These are phyloP conservation scores for Jatropha podagrica DNA, from an alignment of 441 rosid species.

Conservation along the genomic window DNA sequence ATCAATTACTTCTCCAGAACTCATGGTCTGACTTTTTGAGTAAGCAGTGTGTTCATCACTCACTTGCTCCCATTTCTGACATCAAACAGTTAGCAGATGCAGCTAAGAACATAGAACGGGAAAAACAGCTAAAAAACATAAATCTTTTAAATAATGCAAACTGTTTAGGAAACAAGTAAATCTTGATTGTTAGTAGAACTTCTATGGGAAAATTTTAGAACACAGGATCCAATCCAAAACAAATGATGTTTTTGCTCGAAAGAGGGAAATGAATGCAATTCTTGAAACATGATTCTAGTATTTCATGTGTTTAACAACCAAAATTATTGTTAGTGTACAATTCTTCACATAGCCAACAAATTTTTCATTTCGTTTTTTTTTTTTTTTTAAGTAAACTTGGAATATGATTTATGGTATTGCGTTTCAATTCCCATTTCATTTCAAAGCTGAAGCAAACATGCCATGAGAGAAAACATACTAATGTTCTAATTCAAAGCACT, in stretches of 20 bases:
- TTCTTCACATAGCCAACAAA: too few species aligned
- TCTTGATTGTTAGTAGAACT: neutral
- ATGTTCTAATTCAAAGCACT: neutral
- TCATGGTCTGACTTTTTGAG: conserved; percentile 24
- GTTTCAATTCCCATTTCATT: too few species aligned
- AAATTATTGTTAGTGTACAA: too few species aligned
- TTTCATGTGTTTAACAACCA: too few species aligned
- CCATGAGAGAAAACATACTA: neutral
- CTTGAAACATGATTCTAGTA: too few species aligned
- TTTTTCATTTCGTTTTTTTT: too few species aligned
- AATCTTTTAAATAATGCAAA: neutral
- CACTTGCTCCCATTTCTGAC: conserved; percentile 25
- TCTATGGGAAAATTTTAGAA: neutral
- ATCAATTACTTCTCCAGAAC: conserved; percentile 46
- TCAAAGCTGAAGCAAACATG: too few species aligned
- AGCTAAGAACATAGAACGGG: neutral
- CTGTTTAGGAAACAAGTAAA: neutral
- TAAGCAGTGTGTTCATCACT: conserved; percentile 21
- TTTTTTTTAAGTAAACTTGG: too few species aligned
- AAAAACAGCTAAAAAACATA: neutral
- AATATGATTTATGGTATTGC: too few species aligned
- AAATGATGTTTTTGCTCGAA: too few species aligned
- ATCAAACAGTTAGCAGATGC: neutral
- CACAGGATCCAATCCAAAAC: neutral
- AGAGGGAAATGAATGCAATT: too few species aligned